Conservation (phyloP, 1,284 basidiomycete species). For the Trichosporon inkin region DNA sequence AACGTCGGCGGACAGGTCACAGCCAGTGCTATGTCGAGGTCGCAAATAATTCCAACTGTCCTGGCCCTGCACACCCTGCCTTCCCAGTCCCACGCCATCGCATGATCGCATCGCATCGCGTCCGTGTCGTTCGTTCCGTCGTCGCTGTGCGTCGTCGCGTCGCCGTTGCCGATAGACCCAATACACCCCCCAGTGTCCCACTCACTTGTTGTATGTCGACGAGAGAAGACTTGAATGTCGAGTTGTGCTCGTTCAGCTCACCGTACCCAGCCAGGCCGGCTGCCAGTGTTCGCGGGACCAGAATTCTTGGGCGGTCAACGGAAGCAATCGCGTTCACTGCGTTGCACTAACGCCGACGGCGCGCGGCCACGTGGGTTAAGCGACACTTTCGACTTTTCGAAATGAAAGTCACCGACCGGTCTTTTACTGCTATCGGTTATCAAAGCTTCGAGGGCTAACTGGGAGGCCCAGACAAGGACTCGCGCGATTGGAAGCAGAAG, state of each 20-base stretch:
- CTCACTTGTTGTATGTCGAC: not conserved
- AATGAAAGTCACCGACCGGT: too few relatives aligned
- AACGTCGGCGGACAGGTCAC: not conserved
- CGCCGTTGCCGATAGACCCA: not conserved
- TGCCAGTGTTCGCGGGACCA: not conserved
- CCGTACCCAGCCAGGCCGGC: not conserved
- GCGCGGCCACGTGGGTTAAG: too few relatives aligned
- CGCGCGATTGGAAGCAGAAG: not conserved
- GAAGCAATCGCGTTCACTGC: too few relatives aligned
- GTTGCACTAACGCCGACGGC: too few relatives aligned
- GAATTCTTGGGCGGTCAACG: not conserved
- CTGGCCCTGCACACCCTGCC: not conserved
- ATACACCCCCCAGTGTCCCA: not conserved
- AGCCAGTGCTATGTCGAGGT: not conserved
- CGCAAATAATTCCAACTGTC: not conserved
- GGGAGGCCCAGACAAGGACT: not conserved
- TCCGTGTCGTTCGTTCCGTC: not conserved
- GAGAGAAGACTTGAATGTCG: not conserved
- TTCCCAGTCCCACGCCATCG: not conserved
- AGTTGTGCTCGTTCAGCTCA: not conserved
- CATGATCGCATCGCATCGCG: too few relatives aligned
- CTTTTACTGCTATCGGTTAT: too few relatives aligned
- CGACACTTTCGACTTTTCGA: too few relatives aligned
- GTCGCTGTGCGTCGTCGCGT: not conserved
- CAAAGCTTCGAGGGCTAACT: too few relatives aligned